Base-by-base conservation (phyloP, 192 early-diverging fungal genomes). In the Coemansia biformis region DNA sequence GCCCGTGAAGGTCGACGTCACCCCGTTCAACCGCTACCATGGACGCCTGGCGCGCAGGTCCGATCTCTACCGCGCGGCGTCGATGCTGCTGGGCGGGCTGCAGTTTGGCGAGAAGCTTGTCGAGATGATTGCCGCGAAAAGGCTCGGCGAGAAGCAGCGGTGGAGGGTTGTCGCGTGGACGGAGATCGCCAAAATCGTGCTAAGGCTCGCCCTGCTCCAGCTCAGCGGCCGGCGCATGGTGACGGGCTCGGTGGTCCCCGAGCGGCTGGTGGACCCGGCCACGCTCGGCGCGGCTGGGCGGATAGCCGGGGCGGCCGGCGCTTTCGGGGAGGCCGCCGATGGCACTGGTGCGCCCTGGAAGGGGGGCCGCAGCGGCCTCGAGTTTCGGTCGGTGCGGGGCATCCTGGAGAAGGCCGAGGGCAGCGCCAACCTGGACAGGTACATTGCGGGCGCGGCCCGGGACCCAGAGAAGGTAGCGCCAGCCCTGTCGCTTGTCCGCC, bases 111-210 rank as follows among this genome's bases (percentile, higher is more conserved):
- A 89, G 44, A 85, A 84, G 31, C 62, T 90, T 31, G 51, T 79
- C 13, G 91, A 93, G 55, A 93, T 93, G 91, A 67, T 76, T 12
- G 79, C 82, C 16, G 77, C 67, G 19, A 87, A 87, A 48, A 66
- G 71, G 47, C 75, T 80, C 50, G 83, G 84, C 31, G 50, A 79
- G 33, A 74, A 77, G 57, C 49, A 59, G 45, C 69, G 80, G 51
- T 81, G 83, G 86, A 60, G 66, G 43, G 69, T 79, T 10, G 79
- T 89, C 16, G 58, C 75, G 21, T 66, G 59, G 40, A 71, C 89
- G 41, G 89, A 92, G 57, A 46, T 78, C 0, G 51, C 77, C 37
- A 92, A 89, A 84, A 78, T 74, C 29, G 76, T 76, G 6, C 11
- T 49, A 24, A 46, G 75, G 8, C 45, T 77, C 16, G 45, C 28